Percentiles rank a stretch among this genome's conserved stretches.
Evolutionary conservation across 805 yeast species (phyloP).

Genomic region (Metschnikowia orientalis): DNA sequence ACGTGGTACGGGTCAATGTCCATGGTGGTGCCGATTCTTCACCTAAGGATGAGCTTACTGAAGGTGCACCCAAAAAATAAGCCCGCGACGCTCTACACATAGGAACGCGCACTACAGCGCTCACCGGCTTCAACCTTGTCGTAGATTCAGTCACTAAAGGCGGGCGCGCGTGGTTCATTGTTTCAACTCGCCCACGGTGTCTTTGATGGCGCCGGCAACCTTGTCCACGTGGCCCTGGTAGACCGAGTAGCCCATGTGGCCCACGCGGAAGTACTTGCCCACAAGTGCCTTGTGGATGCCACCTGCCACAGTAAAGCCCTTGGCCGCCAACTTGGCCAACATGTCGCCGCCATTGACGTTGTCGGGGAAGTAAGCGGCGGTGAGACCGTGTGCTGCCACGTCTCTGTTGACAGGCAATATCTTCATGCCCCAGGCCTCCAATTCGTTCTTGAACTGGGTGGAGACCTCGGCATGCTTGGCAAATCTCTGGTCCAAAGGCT

Average conservation of each 20-base stretch:
- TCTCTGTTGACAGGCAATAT: conserved; percentile 56
- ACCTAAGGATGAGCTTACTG: no score
- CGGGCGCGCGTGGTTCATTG: conserved; percentile 8
- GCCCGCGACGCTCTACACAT: no score
- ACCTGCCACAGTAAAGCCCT: conserved; percentile 79
- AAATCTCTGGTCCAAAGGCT: conserved; percentile 55
- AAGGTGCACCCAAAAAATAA: no score
- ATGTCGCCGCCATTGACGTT: conserved; percentile 66
- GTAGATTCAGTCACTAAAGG: conserved; percentile 1
- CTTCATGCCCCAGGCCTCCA: conserved; percentile 59
- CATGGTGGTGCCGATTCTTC: conserved; percentile 3
- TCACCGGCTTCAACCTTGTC: no score
- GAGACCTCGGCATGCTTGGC: conserved; percentile 60
- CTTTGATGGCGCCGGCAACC: conserved; percentile 32
- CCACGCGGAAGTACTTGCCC: conserved; percentile 83
- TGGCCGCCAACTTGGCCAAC: conserved; percentile 50
- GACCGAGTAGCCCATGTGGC: conserved; percentile 90
- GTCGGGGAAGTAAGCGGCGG: conserved; percentile 81
- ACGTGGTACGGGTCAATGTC: conserved; percentile 61
- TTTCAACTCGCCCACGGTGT: conserved; percentile 17
- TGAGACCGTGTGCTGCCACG: conserved; percentile 81
- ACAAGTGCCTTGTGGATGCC: conserved; percentile 82
- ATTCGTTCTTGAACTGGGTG: conserved; percentile 55
- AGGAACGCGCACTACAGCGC: no score
- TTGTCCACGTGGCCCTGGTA: conserved; percentile 39